A percentile compares a stretch with the other conserved stretches of the same genome.
Conservation (phyloP, 1,139 yeast genomes). For the Tardiomyces depauwii region DNA sequence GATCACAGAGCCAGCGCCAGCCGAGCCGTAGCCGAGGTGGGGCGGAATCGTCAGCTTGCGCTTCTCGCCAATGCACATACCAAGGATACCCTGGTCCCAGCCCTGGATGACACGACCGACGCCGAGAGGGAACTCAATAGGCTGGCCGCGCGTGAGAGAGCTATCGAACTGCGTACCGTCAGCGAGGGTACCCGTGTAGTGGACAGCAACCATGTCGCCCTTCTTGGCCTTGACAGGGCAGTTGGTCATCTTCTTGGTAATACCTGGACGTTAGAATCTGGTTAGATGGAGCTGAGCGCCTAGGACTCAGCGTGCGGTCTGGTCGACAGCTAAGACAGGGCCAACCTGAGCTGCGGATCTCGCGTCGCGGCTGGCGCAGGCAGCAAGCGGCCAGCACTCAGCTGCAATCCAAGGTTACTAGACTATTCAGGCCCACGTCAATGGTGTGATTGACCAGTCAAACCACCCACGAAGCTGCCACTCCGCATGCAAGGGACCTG, state of each 20-base stretch:
- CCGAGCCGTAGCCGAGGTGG: constrained; percentile 57
- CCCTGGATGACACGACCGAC: constrained; percentile 70
- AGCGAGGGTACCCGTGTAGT: constrained; percentile 59
- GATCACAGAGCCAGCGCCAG: constrained; percentile 63
- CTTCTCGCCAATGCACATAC: constrained; percentile 83
- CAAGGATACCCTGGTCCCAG: constrained; percentile 74
- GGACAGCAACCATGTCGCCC: constrained; percentile 62
- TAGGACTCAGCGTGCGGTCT: too few species aligned
- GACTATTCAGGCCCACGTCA: too few species aligned
- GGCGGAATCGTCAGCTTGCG: constrained; percentile 72
- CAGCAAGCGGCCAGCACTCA: too few species aligned
- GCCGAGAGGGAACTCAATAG: constrained; percentile 62
- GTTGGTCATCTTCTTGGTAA: constrained; percentile 37
- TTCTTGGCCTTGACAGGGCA: constrained; percentile 43
- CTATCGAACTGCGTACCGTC: constrained; percentile 68
- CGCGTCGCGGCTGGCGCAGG: too few species aligned
- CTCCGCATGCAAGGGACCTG: too few species aligned
- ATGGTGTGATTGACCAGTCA: too few species aligned
- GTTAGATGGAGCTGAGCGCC: too few species aligned
- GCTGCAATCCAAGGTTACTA: too few species aligned
- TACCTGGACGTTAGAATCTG: too few species aligned
- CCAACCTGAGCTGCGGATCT: too few species aligned
- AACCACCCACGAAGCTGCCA: too few species aligned
- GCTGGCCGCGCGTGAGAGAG: constrained; percentile 52
- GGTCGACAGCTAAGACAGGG: too few species aligned